Evolutionary conservation across 371 early-diverging fungal genomes (phyloP).

Genomic region (Nematocida major): DNA sequence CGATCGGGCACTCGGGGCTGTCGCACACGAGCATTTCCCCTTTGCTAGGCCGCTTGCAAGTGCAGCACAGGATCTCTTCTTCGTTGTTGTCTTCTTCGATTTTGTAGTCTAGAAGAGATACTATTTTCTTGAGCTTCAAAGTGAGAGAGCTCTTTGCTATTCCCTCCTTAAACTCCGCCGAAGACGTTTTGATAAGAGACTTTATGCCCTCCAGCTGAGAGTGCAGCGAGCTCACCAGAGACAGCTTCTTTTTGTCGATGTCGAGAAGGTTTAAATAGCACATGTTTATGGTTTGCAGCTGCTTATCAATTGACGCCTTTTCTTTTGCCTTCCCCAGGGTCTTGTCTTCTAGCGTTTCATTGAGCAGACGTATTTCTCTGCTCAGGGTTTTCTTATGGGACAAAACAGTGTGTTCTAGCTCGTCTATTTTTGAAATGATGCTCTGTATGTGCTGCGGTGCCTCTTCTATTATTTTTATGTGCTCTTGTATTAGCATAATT

Average conservation of each 20-base stretch:
- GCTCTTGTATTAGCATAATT: conserved; percentile 37
- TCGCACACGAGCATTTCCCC: conserved; percentile 66
- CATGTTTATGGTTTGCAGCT: conserved; percentile 21
- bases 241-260: conserved; percentile 27
- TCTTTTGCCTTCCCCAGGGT: background rate
- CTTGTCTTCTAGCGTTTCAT: background rate
- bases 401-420: background rate
- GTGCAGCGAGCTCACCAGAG: background rate
- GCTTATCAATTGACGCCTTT: conserved; percentile 4
- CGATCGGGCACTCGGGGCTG: conserved; percentile 69
- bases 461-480: conserved; percentile 20
- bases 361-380: background rate
- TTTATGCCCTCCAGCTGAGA: background rate
- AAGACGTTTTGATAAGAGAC: conserved; percentile 17
- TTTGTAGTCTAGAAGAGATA: conserved; percentile 3
- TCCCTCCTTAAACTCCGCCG: conserved; percentile 23
- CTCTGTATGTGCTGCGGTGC: conserved; percentile 11
- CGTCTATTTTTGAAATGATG: background rate
- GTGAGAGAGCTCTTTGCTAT: conserved; percentile 17
- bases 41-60: conserved; percentile 56
- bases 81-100: conserved; percentile 25
- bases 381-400: conserved; percentile 22
- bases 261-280: conserved; percentile 34
- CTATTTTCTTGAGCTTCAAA: conserved; percentile 3
- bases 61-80: conserved; percentile 54